Evolutionary conservation across 1,284 basidiomycete genomes (phyloP), one percentile per base, ranked within the genome.

Genomic region (Neotropicomus parvogracilis): DNA sequence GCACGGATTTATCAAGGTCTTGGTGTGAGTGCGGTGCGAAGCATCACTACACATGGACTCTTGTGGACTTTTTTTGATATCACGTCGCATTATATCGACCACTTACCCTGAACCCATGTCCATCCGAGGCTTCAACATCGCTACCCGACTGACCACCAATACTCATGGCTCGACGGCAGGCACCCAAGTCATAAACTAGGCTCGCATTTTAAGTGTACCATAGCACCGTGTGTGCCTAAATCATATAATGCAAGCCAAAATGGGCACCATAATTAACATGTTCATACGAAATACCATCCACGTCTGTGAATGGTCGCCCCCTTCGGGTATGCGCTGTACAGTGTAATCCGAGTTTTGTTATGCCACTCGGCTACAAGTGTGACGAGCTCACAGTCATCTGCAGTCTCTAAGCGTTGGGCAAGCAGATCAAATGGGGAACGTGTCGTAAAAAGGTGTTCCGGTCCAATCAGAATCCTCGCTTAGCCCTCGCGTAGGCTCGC

Each of bases 1-100:
- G 73, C 81, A 41, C 75, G 88, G 29, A 80, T 94, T 58, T 94
- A 94, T 64, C 83, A 85, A 49, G 91, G 91, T 17, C 77, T 94
- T 29, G 91, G 91, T 48, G 87, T 91, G 54, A 90, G 87, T 59
- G 88, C 88, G 14, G 62, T 88, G 48, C 80, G 88, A 48, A 90
- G 87, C 61, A 81, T 91, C 56, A 89, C 88, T 17, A 91, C 88
- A 13, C 88, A 91, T 54, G 88, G 88, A 40, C 73, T 90, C 42
- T 71, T 91, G 31, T 91, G 88, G 88, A 91, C 88, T 17, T 75
- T 91, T 57, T 89, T 88, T 65, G 88, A 91, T 70, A 72, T 85
- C 53, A 83, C 80, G 32, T 78, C 83, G 38, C 71, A 77, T 54
- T 87, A 83, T 65, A 89, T 91, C 59, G 88, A 91, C 70, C 72